These are phyloP conservation scores for Filobasidium floriforme DNA, from an alignment of 768 basidiomycete species.

Conservation along the genomic window DNA sequence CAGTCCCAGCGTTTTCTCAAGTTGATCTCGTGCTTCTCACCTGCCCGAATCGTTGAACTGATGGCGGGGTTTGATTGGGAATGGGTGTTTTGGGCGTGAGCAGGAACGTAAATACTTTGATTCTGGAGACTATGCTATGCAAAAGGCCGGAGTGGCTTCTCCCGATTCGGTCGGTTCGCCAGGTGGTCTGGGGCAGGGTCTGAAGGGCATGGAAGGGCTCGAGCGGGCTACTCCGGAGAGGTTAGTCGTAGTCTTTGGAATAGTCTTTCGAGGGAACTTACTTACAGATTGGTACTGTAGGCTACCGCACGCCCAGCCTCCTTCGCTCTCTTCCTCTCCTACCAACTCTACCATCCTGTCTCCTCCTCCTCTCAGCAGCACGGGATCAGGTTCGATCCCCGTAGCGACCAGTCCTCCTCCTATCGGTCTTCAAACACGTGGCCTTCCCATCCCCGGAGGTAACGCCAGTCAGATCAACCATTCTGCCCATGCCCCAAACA, in stretches of 20 bases:
- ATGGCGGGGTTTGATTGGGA: too few relatives aligned
- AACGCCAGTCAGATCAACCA: not conserved
- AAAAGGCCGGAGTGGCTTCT: constrained; percentile 86
- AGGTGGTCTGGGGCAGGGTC: not conserved
- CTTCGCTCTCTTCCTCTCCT: constrained; percentile 25
- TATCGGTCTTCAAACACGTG: not conserved
- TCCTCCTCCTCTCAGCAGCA: not conserved
- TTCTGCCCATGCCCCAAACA: constrained; percentile 8
- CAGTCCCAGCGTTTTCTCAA: too few relatives aligned
- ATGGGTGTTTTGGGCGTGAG: constrained; percentile 11
- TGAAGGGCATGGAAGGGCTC: constrained; percentile 45
- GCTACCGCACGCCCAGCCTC: constrained; percentile 23
- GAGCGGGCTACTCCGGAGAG: constrained; percentile 97
- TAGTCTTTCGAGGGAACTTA: too few relatives aligned
- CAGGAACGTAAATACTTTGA: constrained; percentile 99
- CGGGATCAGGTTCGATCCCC: not conserved
- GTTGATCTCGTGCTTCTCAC: not conserved
- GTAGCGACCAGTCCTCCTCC: constrained; percentile 10
- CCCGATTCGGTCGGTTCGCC: constrained; percentile 3
- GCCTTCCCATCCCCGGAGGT: constrained; percentile 7
- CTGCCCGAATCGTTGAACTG: not conserved
- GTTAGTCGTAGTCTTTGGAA: constrained; percentile 58
- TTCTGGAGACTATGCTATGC: constrained; percentile 95
- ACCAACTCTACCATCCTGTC: constrained; percentile 15
- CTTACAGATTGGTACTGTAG: too few relatives aligned